A percentile compares a stretch with the other conserved stretches of the same genome.
These are phyloP conservation scores for Sutorius eximius DNA, from an alignment of 1,284 basidiomycete genomes.

Conservation along the genomic window DNA sequence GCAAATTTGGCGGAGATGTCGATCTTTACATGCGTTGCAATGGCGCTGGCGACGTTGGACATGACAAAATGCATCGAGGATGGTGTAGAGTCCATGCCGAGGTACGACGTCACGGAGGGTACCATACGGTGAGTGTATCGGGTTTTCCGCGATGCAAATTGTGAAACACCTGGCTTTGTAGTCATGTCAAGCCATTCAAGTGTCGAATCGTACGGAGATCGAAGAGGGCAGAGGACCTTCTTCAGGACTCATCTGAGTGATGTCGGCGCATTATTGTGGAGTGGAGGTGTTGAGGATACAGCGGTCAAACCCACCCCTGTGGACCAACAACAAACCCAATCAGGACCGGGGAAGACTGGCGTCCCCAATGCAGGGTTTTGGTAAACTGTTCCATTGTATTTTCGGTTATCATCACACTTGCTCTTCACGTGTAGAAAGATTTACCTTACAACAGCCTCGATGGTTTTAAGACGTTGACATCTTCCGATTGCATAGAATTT, in stretches of 20 bases:
- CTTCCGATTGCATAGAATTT: no score
- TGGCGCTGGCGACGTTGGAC: slow-evolving; percentile 16
- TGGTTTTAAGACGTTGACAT: no score
- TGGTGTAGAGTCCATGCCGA: slow-evolving; percentile 10
- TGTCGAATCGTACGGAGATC: slow-evolving; percentile 12
- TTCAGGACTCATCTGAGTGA: not conserved
- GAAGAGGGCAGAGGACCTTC: not conserved
- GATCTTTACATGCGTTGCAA: slow-evolving; percentile 20
- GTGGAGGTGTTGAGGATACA: no score
- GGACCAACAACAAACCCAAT: not conserved
- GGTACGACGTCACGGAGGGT: slow-evolving; percentile 4
- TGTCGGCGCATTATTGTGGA: not conserved
- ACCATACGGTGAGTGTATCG: slow-evolving; percentile 1
- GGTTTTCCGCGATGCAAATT: not conserved
- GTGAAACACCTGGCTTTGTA: not conserved
- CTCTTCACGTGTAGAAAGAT: no score
- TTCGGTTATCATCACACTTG: no score
- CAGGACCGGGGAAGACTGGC: slow-evolving; percentile 13
- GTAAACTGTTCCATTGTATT: no score
- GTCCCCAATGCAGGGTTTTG: slow-evolving; percentile 10
- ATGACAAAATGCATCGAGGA: slow-evolving; percentile 9
- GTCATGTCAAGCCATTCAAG: slow-evolving; percentile 18
- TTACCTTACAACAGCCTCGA: no score
- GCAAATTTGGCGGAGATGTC: slow-evolving; percentile 10
- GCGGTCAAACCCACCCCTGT: no score